Evolutionary conservation across 805 yeast genomes (phyloP), one percentile per base, ranked within the genome.

Genomic region (Yamadazyma philogaea): DNA sequence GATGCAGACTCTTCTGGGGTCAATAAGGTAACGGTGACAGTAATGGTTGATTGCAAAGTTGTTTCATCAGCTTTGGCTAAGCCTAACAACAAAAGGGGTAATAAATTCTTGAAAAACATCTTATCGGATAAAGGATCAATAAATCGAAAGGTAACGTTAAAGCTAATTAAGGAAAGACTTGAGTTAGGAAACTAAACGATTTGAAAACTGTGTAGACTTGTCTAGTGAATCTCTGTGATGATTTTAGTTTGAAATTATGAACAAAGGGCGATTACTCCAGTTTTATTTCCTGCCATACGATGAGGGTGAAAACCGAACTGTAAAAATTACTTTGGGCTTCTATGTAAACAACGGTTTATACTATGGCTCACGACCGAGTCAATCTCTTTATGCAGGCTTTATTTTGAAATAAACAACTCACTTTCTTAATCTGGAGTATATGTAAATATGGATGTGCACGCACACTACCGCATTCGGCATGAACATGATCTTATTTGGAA

Each of bases 1-100:
- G 68, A 63, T 3, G 56, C 55, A 39, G 72, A 64, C 55, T 75
- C 75, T 42, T 67, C 63, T 26, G 79, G 78, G 22, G 77, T 61
- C 53, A 71, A 64, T 34, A 72, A 39, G 21, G 79, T 75, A 40
- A 60, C 59, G 36, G 79, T 74, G 44, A 72, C 59, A 18, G 79
- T 74, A 45, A 75, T 51, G 21, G 79, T 75, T 41, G 69, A 54
- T 21, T 57, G 48, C 21, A 68, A 56, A 42, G 78, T 73, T 36
- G 76, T 69, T 22, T 71, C 69, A 6, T 50, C 59, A 10, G 54
- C 51, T 27, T 51, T 28, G 42, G 55, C 37, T 39, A 40, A 38
- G 34, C 55, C 57, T 22, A 37, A 33, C 14, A 43, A 39, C 16
- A 37, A 33, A 7, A 39, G 26, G 8, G 43, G 38, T 36, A 48